phyloP scores from a whole-genome alignment of 2,329 filamentous ascomycete genomes.

The Sclerotinia borealis region DNA sequence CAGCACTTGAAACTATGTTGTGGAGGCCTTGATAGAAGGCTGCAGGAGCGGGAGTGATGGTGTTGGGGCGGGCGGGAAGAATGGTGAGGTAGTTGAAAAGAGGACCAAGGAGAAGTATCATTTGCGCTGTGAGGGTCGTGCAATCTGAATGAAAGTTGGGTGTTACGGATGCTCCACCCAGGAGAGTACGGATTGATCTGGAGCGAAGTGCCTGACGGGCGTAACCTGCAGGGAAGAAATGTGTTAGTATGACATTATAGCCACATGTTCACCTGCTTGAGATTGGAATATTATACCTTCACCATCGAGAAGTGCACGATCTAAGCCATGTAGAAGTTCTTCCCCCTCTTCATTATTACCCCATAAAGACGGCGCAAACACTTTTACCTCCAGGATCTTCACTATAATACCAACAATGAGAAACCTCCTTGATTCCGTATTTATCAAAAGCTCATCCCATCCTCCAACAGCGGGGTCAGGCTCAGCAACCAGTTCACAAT shows the following conservation, averaged over 20 bases:
- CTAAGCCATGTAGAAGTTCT: conserved; percentile 21
- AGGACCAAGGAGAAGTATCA: conserved; percentile 34
- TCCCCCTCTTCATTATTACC: conserved; percentile 21
- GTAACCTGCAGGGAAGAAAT: conserved; percentile 19
- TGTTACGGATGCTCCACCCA: conserved; percentile 18
- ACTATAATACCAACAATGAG: conserved; percentile 24
- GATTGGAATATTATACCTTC: conserved; percentile 20
- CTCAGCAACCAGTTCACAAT: conserved; percentile 22
- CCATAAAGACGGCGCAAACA: conserved; percentile 27
- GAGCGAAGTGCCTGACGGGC: conserved; percentile 20
- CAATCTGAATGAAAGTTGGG: conserved; percentile 38
- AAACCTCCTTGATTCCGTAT: conserved; percentile 21
- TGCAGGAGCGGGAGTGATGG: conserved; percentile 6
- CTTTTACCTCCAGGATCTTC: conserved; percentile 19
- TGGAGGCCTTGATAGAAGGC: conserved; percentile 25
- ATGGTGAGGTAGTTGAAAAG: conserved; percentile 22
- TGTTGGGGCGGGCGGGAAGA: not conserved
- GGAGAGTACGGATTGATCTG: conserved; percentile 18
- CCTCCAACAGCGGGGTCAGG: conserved; percentile 19
- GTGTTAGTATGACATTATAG: conserved; percentile 7
- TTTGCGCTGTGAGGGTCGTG: conserved; percentile 45
- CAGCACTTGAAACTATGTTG: conserved; percentile 25
- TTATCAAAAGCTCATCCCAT: conserved; percentile 25
- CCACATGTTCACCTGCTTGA: not conserved
- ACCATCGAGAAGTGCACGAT: conserved; percentile 19